These are phyloP conservation scores for Psilocybe azurescens DNA, from an alignment of 768 basidiomycete species.

Conservation along the genomic window DNA sequence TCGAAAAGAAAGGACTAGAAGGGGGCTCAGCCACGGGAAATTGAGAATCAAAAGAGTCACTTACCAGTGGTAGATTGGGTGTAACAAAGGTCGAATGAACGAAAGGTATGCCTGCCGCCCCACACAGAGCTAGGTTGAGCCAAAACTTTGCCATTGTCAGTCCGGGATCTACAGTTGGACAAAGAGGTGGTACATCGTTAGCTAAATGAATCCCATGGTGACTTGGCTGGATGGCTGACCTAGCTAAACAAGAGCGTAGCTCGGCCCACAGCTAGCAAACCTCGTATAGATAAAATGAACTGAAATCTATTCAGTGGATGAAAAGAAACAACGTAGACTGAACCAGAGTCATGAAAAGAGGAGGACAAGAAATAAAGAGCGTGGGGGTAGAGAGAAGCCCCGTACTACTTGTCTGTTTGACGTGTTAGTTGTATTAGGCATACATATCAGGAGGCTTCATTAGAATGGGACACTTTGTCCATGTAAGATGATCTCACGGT, in stretches of 20 bases:
- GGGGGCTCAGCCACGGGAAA: no score
- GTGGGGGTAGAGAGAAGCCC: background rate
- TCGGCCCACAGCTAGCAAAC: background rate
- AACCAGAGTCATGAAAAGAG: background rate
- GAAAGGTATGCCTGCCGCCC: background rate
- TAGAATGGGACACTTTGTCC: no score
- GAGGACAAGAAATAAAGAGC: background rate
- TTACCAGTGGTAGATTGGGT: background rate
- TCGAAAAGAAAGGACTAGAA: conserved; percentile 50
- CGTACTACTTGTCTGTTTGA: background rate
- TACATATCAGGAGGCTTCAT: no score
- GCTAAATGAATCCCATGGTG: background rate
- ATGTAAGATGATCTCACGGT: no score
- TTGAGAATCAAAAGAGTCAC: background rate
- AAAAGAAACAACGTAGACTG: background rate
- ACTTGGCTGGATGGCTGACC: no score
- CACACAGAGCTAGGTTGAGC: background rate
- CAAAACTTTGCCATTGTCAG: background rate
- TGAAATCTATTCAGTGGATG: background rate
- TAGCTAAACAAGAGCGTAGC: no score
- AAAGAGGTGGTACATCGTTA: background rate
- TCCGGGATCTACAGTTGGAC: no score
- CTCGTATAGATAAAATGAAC: background rate
- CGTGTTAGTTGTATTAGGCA: background rate
- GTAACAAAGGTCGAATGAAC: background rate